Evolutionary conservation across 345 rosid species (phyloP).

Genomic region (Lumnitzera littorea): DNA sequence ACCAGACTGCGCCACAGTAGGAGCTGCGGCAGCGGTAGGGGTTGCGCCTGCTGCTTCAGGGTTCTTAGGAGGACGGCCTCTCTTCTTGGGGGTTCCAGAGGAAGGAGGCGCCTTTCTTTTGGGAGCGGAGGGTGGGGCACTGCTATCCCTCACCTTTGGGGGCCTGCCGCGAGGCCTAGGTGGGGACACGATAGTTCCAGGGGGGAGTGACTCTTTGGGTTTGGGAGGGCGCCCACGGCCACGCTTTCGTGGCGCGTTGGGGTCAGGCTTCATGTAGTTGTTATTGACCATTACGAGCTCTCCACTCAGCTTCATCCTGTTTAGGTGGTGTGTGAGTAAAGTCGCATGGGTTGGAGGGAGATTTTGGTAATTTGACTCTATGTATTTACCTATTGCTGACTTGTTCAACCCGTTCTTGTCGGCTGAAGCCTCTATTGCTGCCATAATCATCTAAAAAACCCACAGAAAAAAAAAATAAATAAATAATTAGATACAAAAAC

Average conservation of each 20-base stretch:
- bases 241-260: constrained; percentile 69
- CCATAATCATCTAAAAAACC: constrained; percentile 53
- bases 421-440: constrained; percentile 54
- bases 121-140: neutral
- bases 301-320: constrained; percentile 56
- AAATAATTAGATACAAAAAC: neutral
- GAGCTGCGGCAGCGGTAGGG: constrained; percentile 20
- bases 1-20: constrained; percentile 11
- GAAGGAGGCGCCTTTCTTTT: constrained; percentile 12
- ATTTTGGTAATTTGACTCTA: constrained; percentile 43
- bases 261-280: constrained; percentile 74
- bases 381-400: constrained; percentile 48
- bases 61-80: constrained; percentile 36
- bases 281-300: constrained; percentile 55
- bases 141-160: constrained; percentile 8
- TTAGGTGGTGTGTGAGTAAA: constrained; percentile 53
- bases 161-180: constrained; percentile 56
- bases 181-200: constrained; percentile 15
- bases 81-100: constrained; percentile 24
- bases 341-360: constrained; percentile 57
- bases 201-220: constrained; percentile 29
- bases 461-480: neutral
- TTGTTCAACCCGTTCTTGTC: constrained; percentile 50
- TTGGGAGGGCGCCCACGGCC: constrained; percentile 95
- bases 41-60: constrained; percentile 37